These are phyloP conservation scores for Durusdinium trenchii DNA, from an alignment of 73 alveolate species.

Conservation along the genomic window DNA sequence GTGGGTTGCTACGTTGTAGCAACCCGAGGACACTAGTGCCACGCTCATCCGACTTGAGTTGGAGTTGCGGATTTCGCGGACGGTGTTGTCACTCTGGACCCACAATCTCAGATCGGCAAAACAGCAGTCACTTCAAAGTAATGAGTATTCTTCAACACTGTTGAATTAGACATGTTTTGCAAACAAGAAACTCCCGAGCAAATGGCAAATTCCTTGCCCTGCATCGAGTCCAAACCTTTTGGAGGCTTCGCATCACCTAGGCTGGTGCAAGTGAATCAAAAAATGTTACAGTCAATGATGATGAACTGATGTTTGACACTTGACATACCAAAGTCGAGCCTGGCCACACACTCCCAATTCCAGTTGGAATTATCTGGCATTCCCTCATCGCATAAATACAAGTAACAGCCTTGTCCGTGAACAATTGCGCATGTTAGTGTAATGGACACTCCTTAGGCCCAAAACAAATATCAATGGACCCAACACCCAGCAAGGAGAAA, in stretches of 20 bases:
- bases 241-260: not conserved
- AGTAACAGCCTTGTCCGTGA: slow-evolving; percentile 40
- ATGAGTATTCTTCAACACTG: not conserved
- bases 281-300: not conserved
- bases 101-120: not conserved
- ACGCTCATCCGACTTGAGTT: not conserved
- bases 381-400: not conserved
- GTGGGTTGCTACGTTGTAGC: not conserved
- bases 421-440: not conserved
- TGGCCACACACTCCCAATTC: slow-evolving; percentile 37
- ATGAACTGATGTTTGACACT: not conserved
- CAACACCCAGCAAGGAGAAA: not conserved
- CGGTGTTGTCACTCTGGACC: slow-evolving; percentile 1
- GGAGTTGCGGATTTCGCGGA: not conserved
- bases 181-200: not conserved
- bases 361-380: not conserved
- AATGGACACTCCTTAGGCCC: not conserved
- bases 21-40: not conserved
- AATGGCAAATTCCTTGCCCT: not conserved
- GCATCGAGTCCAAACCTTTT: not conserved
- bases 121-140: not conserved
- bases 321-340: not conserved
- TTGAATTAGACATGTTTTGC: not conserved
- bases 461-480: not conserved
- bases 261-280: too few relatives aligned